Conservation (phyloP, 331 rosid genomes). For the Spiraea crenata region DNA sequence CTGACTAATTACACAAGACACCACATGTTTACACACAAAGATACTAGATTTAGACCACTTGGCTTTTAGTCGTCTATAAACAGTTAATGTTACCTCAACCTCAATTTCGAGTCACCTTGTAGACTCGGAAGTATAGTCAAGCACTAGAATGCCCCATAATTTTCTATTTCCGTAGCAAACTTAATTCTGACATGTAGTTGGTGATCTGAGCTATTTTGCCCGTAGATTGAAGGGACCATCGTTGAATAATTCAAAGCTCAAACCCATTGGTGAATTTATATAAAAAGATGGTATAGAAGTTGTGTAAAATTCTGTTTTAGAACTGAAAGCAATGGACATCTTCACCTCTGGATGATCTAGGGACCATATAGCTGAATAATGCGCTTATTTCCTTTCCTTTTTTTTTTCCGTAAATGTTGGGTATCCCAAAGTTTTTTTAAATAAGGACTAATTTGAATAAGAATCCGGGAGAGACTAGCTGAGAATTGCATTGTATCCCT, state of each 20-base stretch:
- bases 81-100: too few relatives aligned
- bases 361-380: slow-evolving; percentile 12
- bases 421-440: too few relatives aligned
- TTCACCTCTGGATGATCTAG: not conserved
- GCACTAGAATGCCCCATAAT: too few relatives aligned
- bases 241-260: slow-evolving; percentile 16
- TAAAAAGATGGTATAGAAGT: not conserved
- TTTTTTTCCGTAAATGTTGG: too few relatives aligned
- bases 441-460: too few relatives aligned
- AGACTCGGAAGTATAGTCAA: too few relatives aligned
- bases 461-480: too few relatives aligned
- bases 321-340: not conserved
- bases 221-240: not conserved
- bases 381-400: not conserved
- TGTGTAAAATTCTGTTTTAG: slow-evolving; percentile 2
- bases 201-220: not conserved
- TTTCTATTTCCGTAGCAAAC: too few relatives aligned
- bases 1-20: too few relatives aligned
- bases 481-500: too few relatives aligned
- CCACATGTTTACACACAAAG: not conserved
- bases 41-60: not conserved
- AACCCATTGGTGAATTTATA: not conserved
- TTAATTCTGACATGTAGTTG: slow-evolving; percentile 11
- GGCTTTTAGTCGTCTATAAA: too few relatives aligned
- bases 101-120: too few relatives aligned